Evolutionary conservation across 2,329 filamentous ascomycete genomes (phyloP), one percentile per base, ranked within the genome.

Genomic region (Aaosphaeria arxii): DNA sequence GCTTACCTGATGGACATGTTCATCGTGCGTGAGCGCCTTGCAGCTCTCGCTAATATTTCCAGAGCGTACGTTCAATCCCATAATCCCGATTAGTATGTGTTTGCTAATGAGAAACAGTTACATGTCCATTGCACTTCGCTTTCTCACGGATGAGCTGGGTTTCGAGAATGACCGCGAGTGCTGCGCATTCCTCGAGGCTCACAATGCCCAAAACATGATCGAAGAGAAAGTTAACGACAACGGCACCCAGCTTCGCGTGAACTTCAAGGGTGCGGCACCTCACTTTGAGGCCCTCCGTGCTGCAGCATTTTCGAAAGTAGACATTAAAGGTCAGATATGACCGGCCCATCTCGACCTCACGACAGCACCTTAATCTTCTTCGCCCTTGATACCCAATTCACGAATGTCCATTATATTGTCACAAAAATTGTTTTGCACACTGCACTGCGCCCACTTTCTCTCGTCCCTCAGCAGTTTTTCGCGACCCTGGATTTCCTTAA

Each of bases 1-100:
- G 91, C 88, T 61, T 97, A 97, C 74, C 82, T 99, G 44, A 95
- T 99, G 89, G 94, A 99, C 77, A 96, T 96, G 89, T 97, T 99
- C 77, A 88, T 97, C 70, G 86, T 86, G 64, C 86, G 94, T 67
- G 92, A 99, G 77, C 89, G 94, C 63, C 83, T 99, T 57, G 86
- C 87, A 66, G 94, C 94, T 57, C 76, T 99, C 67, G 87, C 90
- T 70, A 89, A 87, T 70, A 94, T 99, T 60, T 96, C 91, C 82
- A 95, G 83, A 89, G 85, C 89, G 94, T 99, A 77, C 77, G 92
- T 84, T 2, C 24, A n/a, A n/a, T 9, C 28, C 11, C 29, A 30
- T 3, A 33, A 2, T 11, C 24, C 24, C n/a, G 5, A 7, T 28
- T 4, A 13, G 35, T 17, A 9, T 13, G 33, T n/a, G 17, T 13